phyloP scores from a whole-genome alignment of 139 green algal species.

The Auxenochlorella pyrenoidosa region DNA sequence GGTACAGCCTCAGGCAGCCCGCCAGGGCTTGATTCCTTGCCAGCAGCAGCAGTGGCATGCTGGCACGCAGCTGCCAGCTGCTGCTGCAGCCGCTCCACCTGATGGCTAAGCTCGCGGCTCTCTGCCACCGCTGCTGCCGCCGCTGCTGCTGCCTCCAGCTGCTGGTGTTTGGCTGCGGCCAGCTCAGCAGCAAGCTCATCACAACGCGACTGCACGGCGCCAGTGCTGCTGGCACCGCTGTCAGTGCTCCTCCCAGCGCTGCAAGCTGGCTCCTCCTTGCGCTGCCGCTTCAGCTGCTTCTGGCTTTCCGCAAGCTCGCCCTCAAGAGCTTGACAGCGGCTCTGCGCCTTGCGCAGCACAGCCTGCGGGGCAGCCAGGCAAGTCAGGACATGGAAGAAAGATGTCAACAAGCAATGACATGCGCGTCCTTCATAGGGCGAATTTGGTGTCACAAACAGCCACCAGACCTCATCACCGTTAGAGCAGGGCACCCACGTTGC shows the following conservation, averaged over 20 bases:
- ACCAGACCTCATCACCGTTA: not conserved
- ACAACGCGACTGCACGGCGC: not conserved
- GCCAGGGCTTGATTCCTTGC: not conserved
- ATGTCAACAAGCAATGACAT: no score
- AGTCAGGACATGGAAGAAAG: not conserved
- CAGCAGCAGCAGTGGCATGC: not conserved
- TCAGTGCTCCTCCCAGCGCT: not conserved
- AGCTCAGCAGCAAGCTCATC: constrained; percentile 1
- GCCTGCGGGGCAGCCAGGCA: not conserved
- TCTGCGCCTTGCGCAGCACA: constrained; percentile 39
- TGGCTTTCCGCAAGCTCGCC: constrained; percentile 9
- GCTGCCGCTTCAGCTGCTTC: not conserved
- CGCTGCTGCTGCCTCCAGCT: not conserved
- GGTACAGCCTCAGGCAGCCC: not conserved
- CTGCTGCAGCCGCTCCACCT: not conserved
- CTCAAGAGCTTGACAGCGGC: constrained; percentile 27
- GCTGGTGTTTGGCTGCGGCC: not conserved
- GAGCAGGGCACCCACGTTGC: not conserved
- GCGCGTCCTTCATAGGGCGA: not conserved
- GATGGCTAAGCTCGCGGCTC: not conserved
- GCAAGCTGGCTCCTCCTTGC: not conserved
- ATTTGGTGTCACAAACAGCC: not conserved
- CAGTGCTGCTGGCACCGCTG: not conserved
- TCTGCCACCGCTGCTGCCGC: not conserved
- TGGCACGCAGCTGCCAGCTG: not conserved